phyloP scores from a whole-genome alignment of 768 basidiomycete species.

The Lentinula detonsa region DNA sequence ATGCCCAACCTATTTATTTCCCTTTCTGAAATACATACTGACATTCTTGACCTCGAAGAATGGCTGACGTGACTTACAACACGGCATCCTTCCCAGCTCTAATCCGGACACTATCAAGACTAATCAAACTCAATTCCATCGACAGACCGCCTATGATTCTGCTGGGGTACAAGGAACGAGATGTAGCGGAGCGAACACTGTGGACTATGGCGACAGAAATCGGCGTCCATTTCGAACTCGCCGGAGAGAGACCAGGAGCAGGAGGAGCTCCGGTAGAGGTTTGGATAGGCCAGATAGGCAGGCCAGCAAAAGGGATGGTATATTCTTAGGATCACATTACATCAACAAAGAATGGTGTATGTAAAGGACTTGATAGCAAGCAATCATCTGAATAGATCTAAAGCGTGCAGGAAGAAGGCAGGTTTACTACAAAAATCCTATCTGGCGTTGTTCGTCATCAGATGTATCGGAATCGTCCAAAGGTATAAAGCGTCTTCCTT shows the following conservation, averaged over 20 bases:
- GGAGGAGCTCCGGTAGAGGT: slow-evolving; percentile 65
- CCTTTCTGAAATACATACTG: not conserved
- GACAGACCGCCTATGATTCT: slow-evolving; percentile 40
- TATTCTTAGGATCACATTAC: too few relatives aligned
- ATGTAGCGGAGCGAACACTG: slow-evolving; percentile 64
- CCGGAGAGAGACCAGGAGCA: slow-evolving; percentile 51
- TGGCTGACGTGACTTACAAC: slow-evolving; percentile 94
- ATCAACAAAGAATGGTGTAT: too few relatives aligned
- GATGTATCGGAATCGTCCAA: slow-evolving; percentile 6
- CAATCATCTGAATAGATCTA: not conserved
- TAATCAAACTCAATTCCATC: slow-evolving; percentile 29
- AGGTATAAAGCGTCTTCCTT: slow-evolving; percentile 6
- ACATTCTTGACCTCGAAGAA: slow-evolving; percentile 36
- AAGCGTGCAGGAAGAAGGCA: not conserved
- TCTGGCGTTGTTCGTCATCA: slow-evolving; percentile 1
- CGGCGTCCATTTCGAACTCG: slow-evolving; percentile 49
- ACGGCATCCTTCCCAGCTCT: slow-evolving; percentile 78
- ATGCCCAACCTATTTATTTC: not conserved
- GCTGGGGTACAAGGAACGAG: slow-evolving; percentile 85
- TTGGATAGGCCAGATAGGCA: slow-evolving; percentile 44
- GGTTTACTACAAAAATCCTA: not conserved
- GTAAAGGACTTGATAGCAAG: not conserved
- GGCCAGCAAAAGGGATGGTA: not conserved
- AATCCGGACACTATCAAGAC: slow-evolving; percentile 52
- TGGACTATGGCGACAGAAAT: slow-evolving; percentile 56